Evolutionary conservation across 768 basidiomycete species (phyloP).

Genomic region (Amanita fuliginea): DNA sequence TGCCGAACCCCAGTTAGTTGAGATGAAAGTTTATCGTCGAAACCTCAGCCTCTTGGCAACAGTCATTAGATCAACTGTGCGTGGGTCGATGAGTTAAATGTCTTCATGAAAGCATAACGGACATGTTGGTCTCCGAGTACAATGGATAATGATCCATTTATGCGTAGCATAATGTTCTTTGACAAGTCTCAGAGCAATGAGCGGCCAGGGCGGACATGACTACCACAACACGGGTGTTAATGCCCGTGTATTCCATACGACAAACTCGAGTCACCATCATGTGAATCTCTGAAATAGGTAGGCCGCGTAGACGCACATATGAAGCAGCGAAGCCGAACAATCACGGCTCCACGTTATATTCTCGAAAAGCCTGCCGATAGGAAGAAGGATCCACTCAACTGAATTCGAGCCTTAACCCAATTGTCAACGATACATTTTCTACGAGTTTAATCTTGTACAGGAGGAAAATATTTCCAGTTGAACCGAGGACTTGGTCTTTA

Average conservation of each 20-base stretch:
- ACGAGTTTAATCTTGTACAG: neutral
- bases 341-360: neutral
- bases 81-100: conserved; percentile 1
- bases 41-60: neutral
- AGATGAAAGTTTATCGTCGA: neutral
- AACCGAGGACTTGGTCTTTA: neutral
- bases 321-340: no score
- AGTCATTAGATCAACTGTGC: neutral
- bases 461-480: neutral
- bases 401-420: neutral
- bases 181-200: neutral
- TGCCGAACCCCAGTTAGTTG: neutral
- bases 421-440: neutral
- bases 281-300: neutral
- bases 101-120: conserved; percentile 1
- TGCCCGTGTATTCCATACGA: neutral
- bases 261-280: neutral
- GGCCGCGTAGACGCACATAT: no score
- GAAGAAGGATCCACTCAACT: neutral
- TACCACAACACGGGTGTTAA: neutral
- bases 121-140: neutral
- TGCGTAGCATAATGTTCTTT: conserved; percentile 2
- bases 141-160: neutral
- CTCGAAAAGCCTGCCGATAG: neutral
- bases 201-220: neutral